phyloP scores from a whole-genome alignment of 2,329 filamentous ascomycete species.

The Fusarium sambucinum region DNA sequence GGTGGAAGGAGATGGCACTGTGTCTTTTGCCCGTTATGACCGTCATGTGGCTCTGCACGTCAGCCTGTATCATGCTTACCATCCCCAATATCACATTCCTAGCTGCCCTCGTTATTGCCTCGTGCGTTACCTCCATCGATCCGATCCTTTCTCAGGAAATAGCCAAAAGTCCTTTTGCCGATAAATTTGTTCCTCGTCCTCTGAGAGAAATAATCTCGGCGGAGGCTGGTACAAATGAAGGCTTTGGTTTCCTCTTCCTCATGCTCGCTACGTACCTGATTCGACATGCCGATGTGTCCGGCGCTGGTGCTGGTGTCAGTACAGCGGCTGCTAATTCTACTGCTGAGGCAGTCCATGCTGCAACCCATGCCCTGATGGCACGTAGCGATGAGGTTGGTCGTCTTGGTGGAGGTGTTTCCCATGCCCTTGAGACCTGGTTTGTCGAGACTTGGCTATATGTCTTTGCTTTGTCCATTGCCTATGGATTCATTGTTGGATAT shows the following conservation, averaged over 20 bases:
- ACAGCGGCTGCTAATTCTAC: neutral
- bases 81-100: conserved; percentile 68
- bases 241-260: conserved; percentile 72
- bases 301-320: neutral
- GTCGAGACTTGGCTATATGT: conserved; percentile 71
- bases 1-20: conserved; percentile 66
- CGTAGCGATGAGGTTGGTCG: conserved; percentile 55
- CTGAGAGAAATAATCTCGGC: conserved; percentile 73
- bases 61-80: conserved; percentile 65
- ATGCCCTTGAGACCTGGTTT: conserved; percentile 68
- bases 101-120: conserved; percentile 68
- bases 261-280: conserved; percentile 50
- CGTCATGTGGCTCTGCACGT: conserved; percentile 71
- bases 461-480: conserved; percentile 63
- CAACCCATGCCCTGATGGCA: neutral
- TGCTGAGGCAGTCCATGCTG: neutral
- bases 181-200: conserved; percentile 69
- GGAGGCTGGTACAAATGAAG: conserved; percentile 72
- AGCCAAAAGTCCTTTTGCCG: conserved; percentile 59
- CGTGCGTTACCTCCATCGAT: conserved; percentile 70
- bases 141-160: conserved; percentile 13
- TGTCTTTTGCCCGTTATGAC: conserved; percentile 71
- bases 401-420: conserved; percentile 63
- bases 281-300: conserved; percentile 46
- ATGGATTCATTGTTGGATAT: conserved; percentile 65